A percentile compares a stretch with the other conserved stretches of the same genome.
These are phyloP conservation scores for Plantago coronopus DNA, from an alignment of 305 asterid species.

Conservation along the genomic window DNA sequence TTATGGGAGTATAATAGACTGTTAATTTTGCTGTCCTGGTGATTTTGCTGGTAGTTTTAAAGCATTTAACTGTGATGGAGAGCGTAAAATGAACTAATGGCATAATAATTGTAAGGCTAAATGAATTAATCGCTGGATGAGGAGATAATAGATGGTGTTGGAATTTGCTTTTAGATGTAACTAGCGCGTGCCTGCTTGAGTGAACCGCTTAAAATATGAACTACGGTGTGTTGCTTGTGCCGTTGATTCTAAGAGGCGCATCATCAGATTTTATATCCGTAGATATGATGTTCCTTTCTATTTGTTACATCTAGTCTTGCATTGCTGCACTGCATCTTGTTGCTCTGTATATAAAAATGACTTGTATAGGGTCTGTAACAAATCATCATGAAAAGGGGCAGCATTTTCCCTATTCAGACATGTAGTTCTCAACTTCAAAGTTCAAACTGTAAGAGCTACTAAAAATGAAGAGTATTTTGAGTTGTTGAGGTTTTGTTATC, in stretches of 20 bases:
- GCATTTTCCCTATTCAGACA: neutral
- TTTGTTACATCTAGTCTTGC: neutral
- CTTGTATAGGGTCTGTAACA: neutral
- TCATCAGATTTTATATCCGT: slow-evolving; percentile 4
- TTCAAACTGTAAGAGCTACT: neutral
- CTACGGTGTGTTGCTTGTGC: slow-evolving; percentile 2
- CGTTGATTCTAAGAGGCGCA: neutral
- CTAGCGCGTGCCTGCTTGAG: slow-evolving; percentile 7
- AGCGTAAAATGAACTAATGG: slow-evolving; percentile 4
- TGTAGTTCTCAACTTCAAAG: neutral
- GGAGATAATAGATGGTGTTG: slow-evolving; percentile 13
- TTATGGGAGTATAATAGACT: slow-evolving; percentile 6
- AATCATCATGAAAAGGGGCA: neutral
- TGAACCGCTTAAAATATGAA: neutral
- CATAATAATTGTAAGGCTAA: slow-evolving; percentile 18
- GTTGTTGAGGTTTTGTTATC: neutral
- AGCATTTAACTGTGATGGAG: neutral
- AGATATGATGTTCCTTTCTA: slow-evolving; percentile 4
- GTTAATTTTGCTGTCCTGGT: slow-evolving; percentile 1
- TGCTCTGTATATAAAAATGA: neutral
- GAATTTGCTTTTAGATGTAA: slow-evolving; percentile 4
- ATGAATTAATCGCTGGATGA: slow-evolving; percentile 12
- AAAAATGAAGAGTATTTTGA: too few species aligned
- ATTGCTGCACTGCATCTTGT: neutral
- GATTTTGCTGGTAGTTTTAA: neutral